Evolutionary conservation across 345 rosid genomes (phyloP).

Genomic region (Noccaea bulbosa): DNA sequence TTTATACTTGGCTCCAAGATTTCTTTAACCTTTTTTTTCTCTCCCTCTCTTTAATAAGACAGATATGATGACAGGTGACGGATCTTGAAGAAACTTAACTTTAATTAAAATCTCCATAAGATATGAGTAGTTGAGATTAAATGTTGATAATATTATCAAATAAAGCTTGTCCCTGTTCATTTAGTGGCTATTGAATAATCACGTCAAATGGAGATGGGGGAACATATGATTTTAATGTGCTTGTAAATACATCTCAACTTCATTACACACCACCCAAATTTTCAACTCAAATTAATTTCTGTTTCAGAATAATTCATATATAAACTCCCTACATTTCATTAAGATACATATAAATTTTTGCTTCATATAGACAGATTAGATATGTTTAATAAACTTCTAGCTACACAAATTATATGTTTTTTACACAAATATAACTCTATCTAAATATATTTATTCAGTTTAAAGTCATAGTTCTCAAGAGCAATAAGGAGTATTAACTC

Average conservation of each 20-base stretch:
- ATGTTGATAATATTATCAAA: constrained; percentile 23
- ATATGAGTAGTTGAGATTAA: constrained; percentile 34
- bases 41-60: constrained; percentile 27
- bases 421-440: not conserved
- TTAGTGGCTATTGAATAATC: constrained; percentile 41
- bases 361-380: not conserved
- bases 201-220: constrained; percentile 18
- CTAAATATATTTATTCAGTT: not conserved
- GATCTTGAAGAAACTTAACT: constrained; percentile 14
- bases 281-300: not conserved
- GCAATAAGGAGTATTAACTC: not conserved
- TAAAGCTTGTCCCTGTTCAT: constrained; percentile 32
- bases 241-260: constrained; percentile 5
- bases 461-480: not conserved
- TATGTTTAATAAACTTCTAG: not conserved
- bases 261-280: constrained; percentile 21
- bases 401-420: not conserved
- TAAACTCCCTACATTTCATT: not conserved
- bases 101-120: constrained; percentile 17
- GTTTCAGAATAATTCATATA: constrained; percentile 1
- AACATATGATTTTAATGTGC: constrained; percentile 34
- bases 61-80: constrained; percentile 29
- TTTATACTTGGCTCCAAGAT: constrained; percentile 30
- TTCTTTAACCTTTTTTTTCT: not conserved
- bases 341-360: not conserved